A percentile compares a stretch with the other conserved stretches of the same genome.
These are phyloP conservation scores for Rhexocercosporidium sp. DNA, from an alignment of 2,329 filamentous ascomycete genomes.

Conservation along the genomic window DNA sequence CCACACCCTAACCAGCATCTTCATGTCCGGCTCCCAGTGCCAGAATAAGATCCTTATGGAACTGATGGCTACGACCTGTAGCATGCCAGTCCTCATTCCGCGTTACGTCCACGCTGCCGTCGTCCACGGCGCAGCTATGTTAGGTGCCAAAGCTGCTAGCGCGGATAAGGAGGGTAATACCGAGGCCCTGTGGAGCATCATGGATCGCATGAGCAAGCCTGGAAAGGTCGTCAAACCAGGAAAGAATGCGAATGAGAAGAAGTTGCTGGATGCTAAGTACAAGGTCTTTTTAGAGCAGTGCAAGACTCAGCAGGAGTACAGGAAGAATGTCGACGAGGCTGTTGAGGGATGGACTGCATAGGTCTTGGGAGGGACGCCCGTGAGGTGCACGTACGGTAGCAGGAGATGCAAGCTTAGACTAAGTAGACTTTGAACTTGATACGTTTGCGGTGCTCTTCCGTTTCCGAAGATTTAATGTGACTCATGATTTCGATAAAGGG, in stretches of 20 bases:
- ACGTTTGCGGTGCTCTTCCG: not conserved
- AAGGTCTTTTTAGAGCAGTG: conserved; percentile 95
- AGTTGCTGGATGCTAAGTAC: conserved; percentile 86
- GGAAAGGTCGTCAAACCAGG: conserved; percentile 82
- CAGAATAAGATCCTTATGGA: conserved; percentile 93
- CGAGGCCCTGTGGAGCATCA: conserved; percentile 92
- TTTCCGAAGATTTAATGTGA: too few relatives aligned
- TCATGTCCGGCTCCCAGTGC: conserved; percentile 98
- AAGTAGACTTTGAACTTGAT: not conserved
- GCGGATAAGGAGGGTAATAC: conserved; percentile 77
- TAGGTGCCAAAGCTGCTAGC: conserved; percentile 95
- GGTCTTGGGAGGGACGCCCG: not conserved
- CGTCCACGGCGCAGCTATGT: conserved; percentile 97
- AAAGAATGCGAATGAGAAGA: conserved; percentile 74
- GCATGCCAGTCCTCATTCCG: conserved; percentile 92
- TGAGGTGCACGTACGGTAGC: not conserved
- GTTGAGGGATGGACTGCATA: conserved; percentile 48
- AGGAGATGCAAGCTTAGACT: not conserved
- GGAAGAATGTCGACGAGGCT: conserved; percentile 75
- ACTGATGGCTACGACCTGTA: conserved; percentile 87
- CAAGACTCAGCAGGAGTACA: conserved; percentile 81
- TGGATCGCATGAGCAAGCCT: conserved; percentile 96
- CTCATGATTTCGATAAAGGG: too few relatives aligned
- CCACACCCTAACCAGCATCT: conserved; percentile 88
- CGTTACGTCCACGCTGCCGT: conserved; percentile 94